Percentiles rank a stretch among this genome's conserved stretches.
Conservation (phyloP, 1,284 basidiomycete species). For the Boletus smithii region DNA sequence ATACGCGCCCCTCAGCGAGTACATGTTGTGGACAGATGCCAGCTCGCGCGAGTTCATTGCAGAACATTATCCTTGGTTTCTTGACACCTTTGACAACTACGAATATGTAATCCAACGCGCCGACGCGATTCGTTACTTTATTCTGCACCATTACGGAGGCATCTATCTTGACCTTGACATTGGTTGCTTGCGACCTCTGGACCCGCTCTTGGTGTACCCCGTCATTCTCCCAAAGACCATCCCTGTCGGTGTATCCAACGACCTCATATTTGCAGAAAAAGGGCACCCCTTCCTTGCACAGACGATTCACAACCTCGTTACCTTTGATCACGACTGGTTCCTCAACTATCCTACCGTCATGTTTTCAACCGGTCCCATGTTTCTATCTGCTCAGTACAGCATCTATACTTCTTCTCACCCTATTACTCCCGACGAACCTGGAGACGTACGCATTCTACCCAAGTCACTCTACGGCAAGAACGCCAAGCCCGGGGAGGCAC, state of each 20-base stretch:
- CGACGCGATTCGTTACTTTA: constrained; percentile 97
- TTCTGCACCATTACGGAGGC: constrained; percentile 93
- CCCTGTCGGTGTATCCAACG: constrained; percentile 96
- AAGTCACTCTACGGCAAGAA: constrained; percentile 97
- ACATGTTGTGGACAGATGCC: constrained; percentile 97
- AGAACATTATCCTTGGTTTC: constrained; percentile 86
- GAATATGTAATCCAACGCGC: constrained; percentile 94
- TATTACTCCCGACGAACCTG: constrained; percentile 47
- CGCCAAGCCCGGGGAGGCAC: constrained; percentile 77
- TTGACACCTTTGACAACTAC: constrained; percentile 91
- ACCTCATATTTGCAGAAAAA: constrained; percentile 90
- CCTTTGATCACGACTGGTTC: constrained; percentile 92
- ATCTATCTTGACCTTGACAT: constrained; percentile 97
- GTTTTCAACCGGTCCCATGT: constrained; percentile 98
- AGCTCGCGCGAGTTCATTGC: constrained; percentile 88
- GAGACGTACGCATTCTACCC: constrained; percentile 84
- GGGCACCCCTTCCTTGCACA: constrained; percentile 89
- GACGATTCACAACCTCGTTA: constrained; percentile 87
- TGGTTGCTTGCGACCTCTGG: constrained; percentile 87
- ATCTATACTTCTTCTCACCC: constrained; percentile 77
- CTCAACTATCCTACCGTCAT: constrained; percentile 99
- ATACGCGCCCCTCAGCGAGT: constrained; percentile 58
- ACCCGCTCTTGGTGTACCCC: constrained; percentile 84
- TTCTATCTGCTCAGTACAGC: constrained; percentile 84
- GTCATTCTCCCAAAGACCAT: constrained; percentile 94